phyloP scores from a whole-genome alignment of 192 early-diverging fungal species.

The Geranomyces michiganensis region DNA sequence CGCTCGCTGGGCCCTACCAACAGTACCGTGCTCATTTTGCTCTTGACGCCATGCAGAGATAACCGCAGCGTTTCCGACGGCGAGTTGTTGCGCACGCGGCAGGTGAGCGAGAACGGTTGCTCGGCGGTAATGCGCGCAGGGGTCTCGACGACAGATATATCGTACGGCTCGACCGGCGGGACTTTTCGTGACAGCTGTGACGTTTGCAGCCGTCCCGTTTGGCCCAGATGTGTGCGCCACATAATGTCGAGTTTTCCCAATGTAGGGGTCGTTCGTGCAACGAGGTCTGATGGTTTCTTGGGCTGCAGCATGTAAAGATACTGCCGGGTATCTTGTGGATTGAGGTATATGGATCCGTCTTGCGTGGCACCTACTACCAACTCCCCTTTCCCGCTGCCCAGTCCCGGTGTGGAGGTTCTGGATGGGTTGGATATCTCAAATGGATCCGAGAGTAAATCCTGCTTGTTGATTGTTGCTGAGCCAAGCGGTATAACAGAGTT shows the following conservation, averaged over 20 bases:
- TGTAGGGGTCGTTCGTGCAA: conserved; percentile 73
- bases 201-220: conserved; percentile 88
- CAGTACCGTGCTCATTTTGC: conserved; percentile 76
- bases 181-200: conserved; percentile 87
- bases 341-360: conserved; percentile 52
- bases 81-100: conserved; percentile 65
- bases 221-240: conserved; percentile 92
- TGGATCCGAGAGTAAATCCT: background rate
- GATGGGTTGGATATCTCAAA: background rate
- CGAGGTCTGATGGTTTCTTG: conserved; percentile 51
- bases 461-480: background rate
- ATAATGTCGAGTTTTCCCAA: conserved; percentile 93
- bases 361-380: conserved; percentile 19
- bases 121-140: conserved; percentile 56
- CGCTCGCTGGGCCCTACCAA: conserved; percentile 62
- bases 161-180: conserved; percentile 70
- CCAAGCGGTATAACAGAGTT: conserved; percentile 47
- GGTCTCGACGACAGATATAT: conserved; percentile 56
- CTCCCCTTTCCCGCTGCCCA: background rate
- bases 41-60: conserved; percentile 68
- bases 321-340: conserved; percentile 84
- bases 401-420: background rate
- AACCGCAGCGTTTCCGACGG: conserved; percentile 57
- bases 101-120: conserved; percentile 64
- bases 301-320: conserved; percentile 86